Evolutionary conservation across 495 filamentous ascomycete species (phyloP), one percentile per base, ranked within the genome.

Genomic region (Lepidopterella palustris): DNA sequence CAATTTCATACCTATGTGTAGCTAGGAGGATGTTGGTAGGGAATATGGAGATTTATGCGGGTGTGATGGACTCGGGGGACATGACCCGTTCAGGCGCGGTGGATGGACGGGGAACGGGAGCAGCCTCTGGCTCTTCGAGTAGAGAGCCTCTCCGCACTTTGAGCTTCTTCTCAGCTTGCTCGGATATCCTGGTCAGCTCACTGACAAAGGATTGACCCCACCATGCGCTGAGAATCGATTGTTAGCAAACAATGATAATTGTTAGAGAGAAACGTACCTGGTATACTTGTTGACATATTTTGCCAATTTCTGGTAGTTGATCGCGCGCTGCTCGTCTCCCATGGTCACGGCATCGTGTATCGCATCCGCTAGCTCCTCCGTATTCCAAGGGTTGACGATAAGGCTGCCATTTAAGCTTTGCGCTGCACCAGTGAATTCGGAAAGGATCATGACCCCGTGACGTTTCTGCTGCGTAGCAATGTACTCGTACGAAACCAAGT

Each of bases 151-250:
- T 23, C 4, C 52, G 52, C 11, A 54, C 56, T 40, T 56, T 65
- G 21, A 70, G 27, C 72, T 78, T 79, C 68, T 74, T 75, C 50
- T 76, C 76, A 4, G 77, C 73, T 54, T 77, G 72, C 57, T 80
- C 77, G 13, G 85, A 86, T 58, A 89, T 86, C 55, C 85, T 80
- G 9, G 77, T 88, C 62, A 98, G 77, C 72, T 97, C 92, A 23
- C 78, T 82, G 45, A 97, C 90, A 63, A 98, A 97, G 54, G 85
- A 89, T 69, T 92, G 81, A n/a, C 92, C 93, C 92, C 92, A 98
- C 84, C 95, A 97, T 10, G 92, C 88, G 73, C 89, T 95, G 53
- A 29, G 55, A 57, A 72, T 45, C 20, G 58, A 18, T 56, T 10
- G 23, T 67, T 61, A 67, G 53, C 40, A 47, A 20, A 18, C 3